Base-by-base conservation (phyloP, 108 stramenopile species). In the Cyclostephanos invisitatus region DNA sequence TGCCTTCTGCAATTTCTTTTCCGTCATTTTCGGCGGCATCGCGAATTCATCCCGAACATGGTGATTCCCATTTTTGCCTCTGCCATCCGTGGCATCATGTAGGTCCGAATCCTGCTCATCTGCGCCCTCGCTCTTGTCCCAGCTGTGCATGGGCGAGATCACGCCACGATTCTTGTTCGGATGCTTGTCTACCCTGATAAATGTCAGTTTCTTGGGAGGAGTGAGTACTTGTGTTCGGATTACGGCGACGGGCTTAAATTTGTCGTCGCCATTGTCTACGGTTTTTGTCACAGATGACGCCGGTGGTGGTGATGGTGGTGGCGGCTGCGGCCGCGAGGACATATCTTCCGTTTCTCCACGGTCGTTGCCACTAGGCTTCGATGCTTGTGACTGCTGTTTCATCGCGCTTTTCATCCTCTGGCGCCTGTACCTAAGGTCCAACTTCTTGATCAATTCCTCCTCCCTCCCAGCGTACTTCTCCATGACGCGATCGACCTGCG, bases 381-480 rank as follows among this genome's bases (percentile, higher is more conserved):
- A 5, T 5, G 25, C 35, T 50, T 53, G 2, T 21, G 62, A 44
- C 55, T 56, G 55, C 55, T 56, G 17, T 22, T n/a, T 17, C 51
- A 29, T 56, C 15, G 44, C 53, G 14, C 36, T 32, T n/a, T 54
- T 54, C 17, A 58, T 68, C 44, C 58, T 80, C 65, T 56, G 60
- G 47, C 67, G 70, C 32, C 70, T 50, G 68, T 81, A 81, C 53
- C 80, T 47, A 15, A 67, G 22, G 62, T 81, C 80, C 55, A 81
- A 62, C 59, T 81, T 81, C 49, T 38, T 44, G 20, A 81, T 81
- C 53, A 81, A 57, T 67, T 81, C 80, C 58, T 81, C 80, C 58
- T 81, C 80, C 50, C 70, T 74, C 22, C 80, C 80, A 8, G 20
- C n/a, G 38, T 81, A 81, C 65, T 81, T 81, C 27, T 65, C 40